A percentile compares a stretch with the other conserved stretches of the same genome.
These are phyloP conservation scores for Podila epicladia DNA, from an alignment of 192 early-diverging fungal genomes.

Conservation along the genomic window DNA sequence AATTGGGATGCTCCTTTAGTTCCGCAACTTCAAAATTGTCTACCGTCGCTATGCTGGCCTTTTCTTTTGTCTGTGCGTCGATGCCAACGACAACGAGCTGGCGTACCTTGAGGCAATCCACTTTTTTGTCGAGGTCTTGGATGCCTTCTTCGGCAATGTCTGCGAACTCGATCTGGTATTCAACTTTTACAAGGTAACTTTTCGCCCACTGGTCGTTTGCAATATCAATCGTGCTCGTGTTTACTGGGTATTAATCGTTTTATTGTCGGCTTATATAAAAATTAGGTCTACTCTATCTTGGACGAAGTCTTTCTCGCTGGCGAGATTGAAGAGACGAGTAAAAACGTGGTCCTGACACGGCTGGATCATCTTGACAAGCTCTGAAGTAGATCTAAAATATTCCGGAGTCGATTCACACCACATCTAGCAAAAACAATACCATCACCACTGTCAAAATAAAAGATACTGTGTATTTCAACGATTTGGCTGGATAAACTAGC, in stretches of 20 bases:
- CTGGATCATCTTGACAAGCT: constrained; percentile 82
- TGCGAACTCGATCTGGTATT: constrained; percentile 99
- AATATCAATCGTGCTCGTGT: not conserved
- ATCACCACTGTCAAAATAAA: not conserved
- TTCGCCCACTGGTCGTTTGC: not conserved
- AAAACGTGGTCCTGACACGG: constrained; percentile 75
- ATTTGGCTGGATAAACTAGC: too few relatives aligned
- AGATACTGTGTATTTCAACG: too few relatives aligned
- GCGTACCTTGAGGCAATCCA: constrained; percentile 97
- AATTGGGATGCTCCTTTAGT: constrained; percentile 57
- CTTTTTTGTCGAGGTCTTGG: constrained; percentile 98
- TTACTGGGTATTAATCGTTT: not conserved
- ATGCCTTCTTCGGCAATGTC: constrained; percentile 98
- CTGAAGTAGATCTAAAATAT: constrained; percentile 11
- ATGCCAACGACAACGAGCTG: constrained; percentile 98
- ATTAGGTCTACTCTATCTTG: constrained; percentile 91
- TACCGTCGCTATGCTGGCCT: constrained; percentile 98
- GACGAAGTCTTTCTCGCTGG: constrained; percentile 99
- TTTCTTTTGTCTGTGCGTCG: constrained; percentile 99
- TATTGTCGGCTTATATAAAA: not conserved
- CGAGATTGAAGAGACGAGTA: constrained; percentile 97
- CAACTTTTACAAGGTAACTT: constrained; percentile 90
- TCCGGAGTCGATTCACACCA: not conserved
- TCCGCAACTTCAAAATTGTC: constrained; percentile 97
- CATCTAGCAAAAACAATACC: not conserved